A percentile compares a stretch with the other conserved stretches of the same genome.
phyloP scores from a whole-genome alignment of 2,329 filamentous ascomycete genomes.

The Aureobasidium melanogenum region DNA sequence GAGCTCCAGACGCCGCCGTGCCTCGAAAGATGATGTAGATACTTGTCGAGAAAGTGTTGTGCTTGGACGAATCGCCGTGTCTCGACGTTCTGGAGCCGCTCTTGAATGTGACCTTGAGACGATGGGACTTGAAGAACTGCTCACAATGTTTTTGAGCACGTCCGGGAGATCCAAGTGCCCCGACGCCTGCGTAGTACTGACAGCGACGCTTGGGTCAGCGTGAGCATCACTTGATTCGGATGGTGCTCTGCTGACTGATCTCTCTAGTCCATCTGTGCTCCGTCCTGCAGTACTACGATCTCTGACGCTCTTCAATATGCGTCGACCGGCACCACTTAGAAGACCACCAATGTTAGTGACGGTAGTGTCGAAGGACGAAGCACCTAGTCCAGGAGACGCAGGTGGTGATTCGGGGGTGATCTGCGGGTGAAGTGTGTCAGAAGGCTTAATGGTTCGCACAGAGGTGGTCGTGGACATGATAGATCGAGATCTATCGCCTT shows the following conservation, averaged over 20 bases:
- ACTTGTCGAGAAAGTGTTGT: conserved; percentile 15
- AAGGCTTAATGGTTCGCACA: conserved; percentile 36
- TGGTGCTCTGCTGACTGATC: conserved; percentile 54
- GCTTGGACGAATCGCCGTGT: conserved; percentile 18
- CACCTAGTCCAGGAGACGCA: conserved; percentile 35
- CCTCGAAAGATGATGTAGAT: conserved; percentile 18
- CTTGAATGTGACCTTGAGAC: conserved; percentile 18
- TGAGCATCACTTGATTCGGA: conserved; percentile 56
- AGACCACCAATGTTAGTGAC: conserved; percentile 35
- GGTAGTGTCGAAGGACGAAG: conserved; percentile 35
- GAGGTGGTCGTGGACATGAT: conserved; percentile 34
- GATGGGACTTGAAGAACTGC: conserved; percentile 23
- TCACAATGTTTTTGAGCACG: conserved; percentile 31
- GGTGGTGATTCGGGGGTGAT: conserved; percentile 27
- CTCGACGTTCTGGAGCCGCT: conserved; percentile 5
- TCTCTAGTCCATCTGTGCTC: conserved; percentile 41
- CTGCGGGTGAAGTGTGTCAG: conserved; percentile 24
- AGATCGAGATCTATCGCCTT: conserved; percentile 33
- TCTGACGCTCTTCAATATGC: conserved; percentile 38
- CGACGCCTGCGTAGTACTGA: conserved; percentile 54
- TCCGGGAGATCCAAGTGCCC: conserved; percentile 48
- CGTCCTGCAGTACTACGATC: conserved; percentile 38
- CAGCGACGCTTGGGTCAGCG: conserved; percentile 52
- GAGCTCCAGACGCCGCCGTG: conserved; percentile 18
- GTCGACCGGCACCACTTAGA: conserved; percentile 37